Percentiles rank a stretch among this genome's conserved stretches.
Evolutionary conservation across 2,329 filamentous ascomycete species (phyloP).

Genomic region (Emericellopsis cladophorae): DNA sequence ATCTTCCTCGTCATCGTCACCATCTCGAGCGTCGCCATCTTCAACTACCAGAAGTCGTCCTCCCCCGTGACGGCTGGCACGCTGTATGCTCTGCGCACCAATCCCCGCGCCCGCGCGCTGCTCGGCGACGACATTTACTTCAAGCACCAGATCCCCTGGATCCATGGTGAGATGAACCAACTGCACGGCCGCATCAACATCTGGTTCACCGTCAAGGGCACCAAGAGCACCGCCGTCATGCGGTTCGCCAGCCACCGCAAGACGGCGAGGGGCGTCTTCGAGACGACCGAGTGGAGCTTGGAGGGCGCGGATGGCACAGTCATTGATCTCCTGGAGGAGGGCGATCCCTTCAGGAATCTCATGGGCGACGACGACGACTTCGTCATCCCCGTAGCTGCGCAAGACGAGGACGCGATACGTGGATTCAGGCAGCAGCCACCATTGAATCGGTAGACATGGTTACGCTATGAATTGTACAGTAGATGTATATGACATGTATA

Average conservation of each 20-base stretch:
- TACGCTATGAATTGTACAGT: constrained; percentile 6
- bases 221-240: constrained; percentile 57
- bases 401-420: constrained; percentile 24
- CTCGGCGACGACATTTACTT: constrained; percentile 86
- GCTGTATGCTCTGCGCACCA: constrained; percentile 83
- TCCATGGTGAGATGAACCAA: constrained; percentile 82
- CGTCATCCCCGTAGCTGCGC: constrained; percentile 14
- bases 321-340: constrained; percentile 63
- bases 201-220: constrained; percentile 74
- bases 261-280: constrained; percentile 50
- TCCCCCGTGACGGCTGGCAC: constrained; percentile 76
- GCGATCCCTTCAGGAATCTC: constrained; percentile 53
- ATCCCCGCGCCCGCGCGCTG: constrained; percentile 56
- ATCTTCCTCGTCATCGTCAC: constrained; percentile 65
- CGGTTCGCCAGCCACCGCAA: constrained; percentile 66
- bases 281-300: constrained; percentile 85
- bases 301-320: constrained; percentile 45
- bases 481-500: constrained; percentile 15
- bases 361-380: constrained; percentile 19
- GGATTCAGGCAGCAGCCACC: constrained; percentile 38
- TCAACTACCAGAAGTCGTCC: constrained; percentile 98
- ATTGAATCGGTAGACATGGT: constrained; percentile 14
- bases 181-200: constrained; percentile 86
- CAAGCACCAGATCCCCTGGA: constrained; percentile 68
- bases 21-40: constrained; percentile 69